These are phyloP conservation scores for Thielaviopsis musarum DNA, from an alignment of 2,329 filamentous ascomycete genomes.

Conservation along the genomic window DNA sequence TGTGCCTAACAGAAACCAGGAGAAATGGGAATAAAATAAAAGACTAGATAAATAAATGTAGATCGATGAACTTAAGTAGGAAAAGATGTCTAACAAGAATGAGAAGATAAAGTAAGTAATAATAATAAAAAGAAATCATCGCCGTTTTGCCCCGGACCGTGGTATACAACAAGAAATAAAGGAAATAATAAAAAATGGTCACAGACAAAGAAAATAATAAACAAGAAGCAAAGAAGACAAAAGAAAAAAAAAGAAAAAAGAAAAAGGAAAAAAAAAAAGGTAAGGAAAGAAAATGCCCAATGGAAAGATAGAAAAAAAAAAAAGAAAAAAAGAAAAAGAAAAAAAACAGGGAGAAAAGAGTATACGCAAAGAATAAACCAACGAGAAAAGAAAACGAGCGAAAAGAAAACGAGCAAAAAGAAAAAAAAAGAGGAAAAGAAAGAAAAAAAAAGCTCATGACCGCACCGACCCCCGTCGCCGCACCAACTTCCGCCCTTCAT, in stretches of 20 bases:
- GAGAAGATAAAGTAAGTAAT: background rate
- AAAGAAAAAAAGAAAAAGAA: background rate
- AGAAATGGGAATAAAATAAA: background rate
- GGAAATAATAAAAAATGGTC: background rate
- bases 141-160: conserved; percentile 9
- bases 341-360: conserved; percentile 7
- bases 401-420: conserved; percentile 5
- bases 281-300: conserved; percentile 1
- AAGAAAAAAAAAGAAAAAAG: conserved; percentile 17
- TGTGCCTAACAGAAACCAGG: background rate
- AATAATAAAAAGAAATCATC: conserved; percentile 6
- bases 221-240: conserved; percentile 11
- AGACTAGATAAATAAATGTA: background rate
- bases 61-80: background rate
- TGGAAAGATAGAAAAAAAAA: conserved; percentile 4
- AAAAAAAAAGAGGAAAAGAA: conserved; percentile 7
- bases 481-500: background rate
- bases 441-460: conserved; percentile 5
- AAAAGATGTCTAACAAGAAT: background rate
- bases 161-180: conserved; percentile 20
- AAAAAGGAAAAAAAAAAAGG: background rate
- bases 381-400: conserved; percentile 4
- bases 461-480: background rate
- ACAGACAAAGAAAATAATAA: background rate
- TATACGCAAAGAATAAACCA: conserved; percentile 2